These are phyloP conservation scores for Quillaja saponaria DNA, from an alignment of 306 rosid species.

Conservation along the genomic window DNA sequence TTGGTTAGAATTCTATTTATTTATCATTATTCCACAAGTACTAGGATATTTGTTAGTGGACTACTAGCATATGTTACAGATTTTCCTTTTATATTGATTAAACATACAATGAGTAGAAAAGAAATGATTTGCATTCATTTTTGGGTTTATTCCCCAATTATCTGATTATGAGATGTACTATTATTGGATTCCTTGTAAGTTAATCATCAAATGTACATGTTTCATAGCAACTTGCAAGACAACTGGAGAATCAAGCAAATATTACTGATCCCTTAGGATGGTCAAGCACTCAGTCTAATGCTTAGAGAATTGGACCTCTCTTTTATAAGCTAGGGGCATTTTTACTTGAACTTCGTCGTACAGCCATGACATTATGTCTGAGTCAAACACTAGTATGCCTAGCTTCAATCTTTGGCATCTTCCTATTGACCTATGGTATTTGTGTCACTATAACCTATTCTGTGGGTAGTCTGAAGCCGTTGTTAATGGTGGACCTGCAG, in stretches of 20 bases:
- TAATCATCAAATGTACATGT: slow-evolving; percentile 27
- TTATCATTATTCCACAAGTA: neutral
- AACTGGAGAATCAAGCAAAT: slow-evolving; percentile 79
- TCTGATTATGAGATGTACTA: slow-evolving; percentile 21
- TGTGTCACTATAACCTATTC: slow-evolving; percentile 29
- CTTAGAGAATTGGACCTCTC: slow-evolving; percentile 64
- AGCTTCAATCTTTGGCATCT: slow-evolving; percentile 32
- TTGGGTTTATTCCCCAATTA: slow-evolving; percentile 9
- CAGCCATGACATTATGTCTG: slow-evolving; percentile 82
- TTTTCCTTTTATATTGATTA: slow-evolving; percentile 28
- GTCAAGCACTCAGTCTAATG: slow-evolving; percentile 60
- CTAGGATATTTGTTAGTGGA: neutral
- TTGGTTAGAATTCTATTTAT: neutral
- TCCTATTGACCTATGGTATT: slow-evolving; percentile 27
- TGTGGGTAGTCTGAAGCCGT: slow-evolving; percentile 81
- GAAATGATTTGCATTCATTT: slow-evolving; percentile 9
- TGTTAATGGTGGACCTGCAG: slow-evolving; percentile 96
- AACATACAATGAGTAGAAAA: slow-evolving; percentile 17
- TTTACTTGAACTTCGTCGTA: slow-evolving; percentile 97
- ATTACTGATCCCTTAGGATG: slow-evolving; percentile 62
- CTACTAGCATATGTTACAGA: slow-evolving; percentile 1
- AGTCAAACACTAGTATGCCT: slow-evolving; percentile 81
- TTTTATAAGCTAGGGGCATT: slow-evolving; percentile 85
- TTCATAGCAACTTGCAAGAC: slow-evolving; percentile 73
- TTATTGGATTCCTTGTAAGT: slow-evolving; percentile 20